Evolutionary conservation across 257 asterid species (phyloP).

Genomic region (Solanum neorickii): DNA sequence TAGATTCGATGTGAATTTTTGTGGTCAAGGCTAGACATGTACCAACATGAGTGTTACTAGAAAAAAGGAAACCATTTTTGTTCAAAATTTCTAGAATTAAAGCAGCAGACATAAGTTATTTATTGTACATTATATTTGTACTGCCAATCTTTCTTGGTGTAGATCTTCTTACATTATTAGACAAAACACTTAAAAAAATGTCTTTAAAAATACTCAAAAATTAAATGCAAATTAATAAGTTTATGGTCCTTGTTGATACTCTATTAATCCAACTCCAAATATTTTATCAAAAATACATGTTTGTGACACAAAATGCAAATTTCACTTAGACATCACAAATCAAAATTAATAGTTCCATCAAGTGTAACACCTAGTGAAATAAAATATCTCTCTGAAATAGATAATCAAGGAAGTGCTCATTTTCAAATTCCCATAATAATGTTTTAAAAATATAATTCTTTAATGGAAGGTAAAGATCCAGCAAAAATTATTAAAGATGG

Average conservation of each 20-base stretch:
- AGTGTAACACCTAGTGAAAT: not conserved
- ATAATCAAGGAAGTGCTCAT: not conserved
- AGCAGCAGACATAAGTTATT: no score
- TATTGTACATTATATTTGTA: no score
- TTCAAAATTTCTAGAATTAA: no score
- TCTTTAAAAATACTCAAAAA: no score
- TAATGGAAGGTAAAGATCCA: not conserved
- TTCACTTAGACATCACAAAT: not conserved
- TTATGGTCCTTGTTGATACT: not conserved
- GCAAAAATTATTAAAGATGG: not conserved
- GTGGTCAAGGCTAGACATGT: no score
- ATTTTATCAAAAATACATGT: not conserved
- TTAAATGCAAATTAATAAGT: no score
- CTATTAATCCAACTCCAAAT: not conserved
- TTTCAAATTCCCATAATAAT: not conserved
- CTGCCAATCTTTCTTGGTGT: no score
- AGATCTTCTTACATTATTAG: no score
- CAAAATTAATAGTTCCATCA: not conserved
- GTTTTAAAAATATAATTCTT: not conserved
- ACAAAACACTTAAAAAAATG: no score
- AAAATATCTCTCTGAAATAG: not conserved
- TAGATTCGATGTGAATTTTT: no score
- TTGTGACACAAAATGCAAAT: not conserved
- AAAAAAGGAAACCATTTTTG: no score
- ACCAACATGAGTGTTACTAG: no score